Base-by-base conservation (phyloP, 2,329 filamentous ascomycete species). In the Colletotrichum nymphaeae region DNA sequence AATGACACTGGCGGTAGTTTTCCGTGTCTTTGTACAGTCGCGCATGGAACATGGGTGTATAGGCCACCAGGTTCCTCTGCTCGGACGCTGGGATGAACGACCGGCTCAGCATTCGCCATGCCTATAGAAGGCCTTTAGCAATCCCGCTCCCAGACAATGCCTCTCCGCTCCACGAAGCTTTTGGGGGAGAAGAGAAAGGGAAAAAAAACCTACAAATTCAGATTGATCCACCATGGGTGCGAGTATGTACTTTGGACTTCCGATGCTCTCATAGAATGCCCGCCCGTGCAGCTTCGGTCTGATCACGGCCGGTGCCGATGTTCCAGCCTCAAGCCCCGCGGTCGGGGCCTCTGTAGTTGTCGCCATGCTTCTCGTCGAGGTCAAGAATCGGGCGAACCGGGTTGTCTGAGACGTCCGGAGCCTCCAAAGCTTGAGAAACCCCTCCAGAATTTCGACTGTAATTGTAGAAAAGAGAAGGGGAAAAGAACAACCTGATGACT, bases 221-320 rank as follows among this genome's bases (percentile, higher is more conserved):
- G 95, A 98, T 83, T 98, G 94, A 80, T 99, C 96, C 26, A 99
- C 97, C 97, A 99, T 99, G 46, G 97, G 97, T 42, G 97, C 97
- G 68, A 99, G 89, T 35, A 99, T 91, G 76, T 93, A 92, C 84
- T 94, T 98, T 2, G 97, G 97, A 73, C 93, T 95, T 26, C 97
- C 97, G 74, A 99, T 93, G 80, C 94, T 97, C 85, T 98, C 92
- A 80, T 98, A 99, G 81, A 99, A 98, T 14, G 93, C 94, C 71
- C 97, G 88, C 1, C 97, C 97, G 78, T 93, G 91, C 26, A 97
- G 86, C 82, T 96, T 97, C 67, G 75, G 66, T 53, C 62, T 69
- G 26, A 37, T 32, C 16, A 67, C 59, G 8, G 42, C 19, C 22
- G 74, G 58, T 19, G 65, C 42, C 8, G 37, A 42, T 42, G 62